Base-by-base conservation (phyloP, 768 basidiomycete genomes). In the Pholiota molesta region DNA sequence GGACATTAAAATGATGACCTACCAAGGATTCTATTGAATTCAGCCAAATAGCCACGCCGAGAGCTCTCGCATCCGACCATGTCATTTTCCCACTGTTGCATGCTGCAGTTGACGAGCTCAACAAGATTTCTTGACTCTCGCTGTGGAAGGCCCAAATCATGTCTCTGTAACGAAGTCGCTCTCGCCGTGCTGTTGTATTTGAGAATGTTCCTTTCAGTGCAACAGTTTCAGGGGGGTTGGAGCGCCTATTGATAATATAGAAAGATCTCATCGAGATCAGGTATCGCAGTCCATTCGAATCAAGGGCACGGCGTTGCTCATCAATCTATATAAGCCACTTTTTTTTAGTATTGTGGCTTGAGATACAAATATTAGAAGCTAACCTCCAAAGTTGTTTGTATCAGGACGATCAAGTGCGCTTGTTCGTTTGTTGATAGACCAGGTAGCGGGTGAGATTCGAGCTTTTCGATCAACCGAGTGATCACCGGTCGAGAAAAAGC, bases 111-210 rank as follows among this genome's bases (percentile, higher is more conserved):
- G 91, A 91, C 3, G 89, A 87, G 28, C 81, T 78, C 56, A 97
- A 73, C 5, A 99, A 74, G 49, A 98, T 73, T 17, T 91, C 94
- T 69, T 99, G 95, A 69, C 89, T 93, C 74, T 97, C 95, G 70
- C 95, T 97, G 68, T 97, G 92, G 72, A 91, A 96, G 0, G 96
- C 97, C 96, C 97, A 99, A 28, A 98, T 82, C 79, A 98, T 94
- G 73, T 99, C 97, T 35, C 97, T 87, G 74, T 91, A 95, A 21
- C 93, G 86, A 52, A 97, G 81, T n/a, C 94, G 84, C 69, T 90
- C 87, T 67, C 93, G 79, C 67, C 85, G 81, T 29, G 83, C 86
- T 42, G 84, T 82, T 64, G 76, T 77, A 37, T 77, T 76, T n/a
- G 78, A 78, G 14, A 78, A 71, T 1, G 73, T 65, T 35, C 73